Percentiles rank a stretch among this genome's conserved stretches.
phyloP scores from a whole-genome alignment of 176 grass and related monocot genomes.

The Rhynchospora pubera region DNA sequence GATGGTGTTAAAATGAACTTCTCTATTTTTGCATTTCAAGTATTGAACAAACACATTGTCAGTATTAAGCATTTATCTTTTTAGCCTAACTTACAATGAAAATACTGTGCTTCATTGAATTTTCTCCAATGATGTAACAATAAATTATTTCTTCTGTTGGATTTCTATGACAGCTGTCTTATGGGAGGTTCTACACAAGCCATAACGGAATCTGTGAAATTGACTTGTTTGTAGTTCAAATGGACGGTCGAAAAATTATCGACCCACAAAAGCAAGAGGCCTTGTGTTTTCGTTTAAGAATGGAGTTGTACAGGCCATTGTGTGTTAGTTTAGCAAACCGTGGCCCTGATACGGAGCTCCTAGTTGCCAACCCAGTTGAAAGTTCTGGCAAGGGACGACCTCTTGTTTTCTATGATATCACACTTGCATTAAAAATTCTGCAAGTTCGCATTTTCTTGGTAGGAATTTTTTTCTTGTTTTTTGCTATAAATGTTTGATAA shows the following conservation, averaged over 20 bases:
- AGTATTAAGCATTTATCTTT: not conserved
- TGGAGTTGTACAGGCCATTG: slow-evolving; percentile 44
- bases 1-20: not conserved
- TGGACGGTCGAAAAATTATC: slow-evolving; percentile 56
- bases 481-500: not conserved
- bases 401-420: slow-evolving; percentile 72
- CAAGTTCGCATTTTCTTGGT: slow-evolving; percentile 68
- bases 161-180: slow-evolving; percentile 34
- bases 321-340: slow-evolving; percentile 44
- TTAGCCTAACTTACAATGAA: not conserved
- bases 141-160: not conserved
- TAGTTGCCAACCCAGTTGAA: slow-evolving; percentile 80
- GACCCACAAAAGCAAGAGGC: slow-evolving; percentile 44
- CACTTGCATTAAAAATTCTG: slow-evolving; percentile 73
- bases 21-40: not conserved
- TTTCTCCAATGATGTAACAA: not conserved
- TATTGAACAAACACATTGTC: not conserved
- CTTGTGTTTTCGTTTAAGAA: slow-evolving; percentile 41
- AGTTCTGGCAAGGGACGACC: slow-evolving; percentile 63
- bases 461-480: not conserved
- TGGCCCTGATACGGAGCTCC: slow-evolving; percentile 59
- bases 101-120: not conserved
- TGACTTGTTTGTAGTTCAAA: slow-evolving; percentile 74
- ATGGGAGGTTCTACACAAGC: slow-evolving; percentile 65
- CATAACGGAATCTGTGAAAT: slow-evolving; percentile 54